Evolutionary conservation across 805 yeast species (phyloP), one percentile per base, ranked within the genome.

Genomic region (Blastobotrys terrestris): DNA sequence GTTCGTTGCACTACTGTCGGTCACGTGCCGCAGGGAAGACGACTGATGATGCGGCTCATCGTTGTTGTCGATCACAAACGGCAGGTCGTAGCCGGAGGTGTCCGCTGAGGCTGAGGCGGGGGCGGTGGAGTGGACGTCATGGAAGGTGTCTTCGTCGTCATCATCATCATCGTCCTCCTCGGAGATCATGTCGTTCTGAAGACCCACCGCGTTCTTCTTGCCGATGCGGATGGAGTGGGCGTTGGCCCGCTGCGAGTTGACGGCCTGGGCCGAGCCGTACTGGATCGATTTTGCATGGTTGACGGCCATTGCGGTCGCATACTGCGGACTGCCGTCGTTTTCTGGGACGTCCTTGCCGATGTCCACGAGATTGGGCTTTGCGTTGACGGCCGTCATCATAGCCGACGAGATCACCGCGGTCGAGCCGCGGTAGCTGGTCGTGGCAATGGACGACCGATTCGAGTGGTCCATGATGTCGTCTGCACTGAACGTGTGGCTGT

Each of bases 301-400:
- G 21, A 83, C 81, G 56, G 44, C 44, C 11, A 26, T 39, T 11
- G 44, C 43, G 14, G 43, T 18, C 11, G n/a, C 19, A 11, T 26
- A 26, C 11, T 26, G 35, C 35, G 35, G 35, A 11, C 35, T 11
- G 8, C 11, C 35, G 35, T 26, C 35, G 35, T 26, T 11, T 11
- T 26, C 35, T 26, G 8, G 11, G 35, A n/a, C 31, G 48, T 8
- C 39, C 13, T 14, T 45, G 26, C 39, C 22, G 16, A 81, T 77
- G 50, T 76, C 76, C n/a, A 87, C 85, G 55, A 87, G 72, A 58
- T 77, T 77, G 1, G 95, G 94, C 62, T 77, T 81, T 2, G 87
- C 94, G 55, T 84, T 78, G 53, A 86, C 84, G 1, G 94, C 95
- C 0, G 90, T 85, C 39, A 72, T 70, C 49, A 72, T 72, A 16